phyloP scores from a whole-genome alignment of 805 yeast species.

The Sugiyamaella floridensis region DNA sequence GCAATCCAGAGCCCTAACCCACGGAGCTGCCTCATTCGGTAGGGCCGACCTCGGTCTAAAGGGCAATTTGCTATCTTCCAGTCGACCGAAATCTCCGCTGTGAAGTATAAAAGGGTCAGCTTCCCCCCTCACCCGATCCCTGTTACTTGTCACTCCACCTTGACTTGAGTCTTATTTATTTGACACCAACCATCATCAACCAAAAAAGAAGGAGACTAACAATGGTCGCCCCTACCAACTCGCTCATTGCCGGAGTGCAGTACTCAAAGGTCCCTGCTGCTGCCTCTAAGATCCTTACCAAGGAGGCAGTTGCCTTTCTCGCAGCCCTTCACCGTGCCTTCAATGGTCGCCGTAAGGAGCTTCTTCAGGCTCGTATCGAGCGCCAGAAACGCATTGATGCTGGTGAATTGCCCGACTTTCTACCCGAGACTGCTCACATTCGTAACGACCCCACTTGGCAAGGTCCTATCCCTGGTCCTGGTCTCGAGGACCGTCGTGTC shows the following conservation, averaged over 20 bases:
- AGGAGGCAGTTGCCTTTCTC: constrained; percentile 58
- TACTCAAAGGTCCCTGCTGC: constrained; percentile 44
- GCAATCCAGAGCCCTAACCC: neutral
- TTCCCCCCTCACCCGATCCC: neutral
- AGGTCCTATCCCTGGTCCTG: constrained; percentile 63
- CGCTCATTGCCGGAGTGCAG: constrained; percentile 42
- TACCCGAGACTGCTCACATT: constrained; percentile 56
- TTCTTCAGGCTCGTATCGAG: constrained; percentile 48
- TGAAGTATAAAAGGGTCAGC: neutral
- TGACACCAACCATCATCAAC: neutral
- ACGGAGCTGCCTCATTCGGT: neutral
- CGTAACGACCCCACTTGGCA: constrained; percentile 65
- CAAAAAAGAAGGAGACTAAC: neutral
- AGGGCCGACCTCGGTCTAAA: neutral
- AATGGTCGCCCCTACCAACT: constrained; percentile 18
- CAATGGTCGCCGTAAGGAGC: constrained; percentile 47
- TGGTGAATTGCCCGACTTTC: constrained; percentile 61
- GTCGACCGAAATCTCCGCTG: neutral
- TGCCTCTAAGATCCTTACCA: constrained; percentile 49
- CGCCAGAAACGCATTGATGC: constrained; percentile 52
- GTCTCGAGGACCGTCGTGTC: constrained; percentile 63
- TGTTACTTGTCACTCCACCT: neutral
- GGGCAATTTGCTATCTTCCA: neutral
- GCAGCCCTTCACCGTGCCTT: constrained; percentile 63
- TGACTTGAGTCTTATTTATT: neutral